A percentile compares a stretch with the other conserved stretches of the same genome.
Conservation (phyloP, 805 yeast species). For the Kockiozyma suomiensis region DNA sequence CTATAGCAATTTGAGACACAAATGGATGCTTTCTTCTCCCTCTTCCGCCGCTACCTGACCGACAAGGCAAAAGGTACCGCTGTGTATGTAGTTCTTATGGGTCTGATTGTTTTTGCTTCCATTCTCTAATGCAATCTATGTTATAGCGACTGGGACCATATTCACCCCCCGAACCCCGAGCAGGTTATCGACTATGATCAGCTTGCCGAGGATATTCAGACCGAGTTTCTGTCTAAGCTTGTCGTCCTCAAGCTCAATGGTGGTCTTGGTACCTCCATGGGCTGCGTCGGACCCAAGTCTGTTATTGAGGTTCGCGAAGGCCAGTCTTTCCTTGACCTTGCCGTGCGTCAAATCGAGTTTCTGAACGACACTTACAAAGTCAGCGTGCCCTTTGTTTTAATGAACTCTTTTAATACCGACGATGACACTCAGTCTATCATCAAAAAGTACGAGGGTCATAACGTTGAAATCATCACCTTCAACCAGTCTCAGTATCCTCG, state of each 20-base stretch:
- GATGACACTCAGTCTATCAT: constrained; percentile 92
- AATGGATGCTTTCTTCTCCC: constrained; percentile 91
- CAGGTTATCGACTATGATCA: constrained; percentile 82
- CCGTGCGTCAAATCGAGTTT: constrained; percentile 90
- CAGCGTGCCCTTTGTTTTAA: constrained; percentile 92
- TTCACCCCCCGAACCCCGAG: constrained; percentile 83
- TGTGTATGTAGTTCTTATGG: constrained; percentile 43
- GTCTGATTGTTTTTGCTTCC: not conserved
- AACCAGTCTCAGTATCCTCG: constrained; percentile 98
- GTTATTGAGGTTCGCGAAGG: constrained; percentile 99
- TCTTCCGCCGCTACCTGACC: constrained; percentile 87
- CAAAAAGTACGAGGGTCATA: constrained; percentile 95
- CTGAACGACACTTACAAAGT: constrained; percentile 86
- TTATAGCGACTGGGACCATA: constrained; percentile 81
- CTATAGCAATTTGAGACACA: constrained; percentile 75
- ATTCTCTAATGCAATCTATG: not conserved
- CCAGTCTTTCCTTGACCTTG: constrained; percentile 90
- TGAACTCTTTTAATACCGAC: constrained; percentile 99
- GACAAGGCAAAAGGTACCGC: constrained; percentile 86
- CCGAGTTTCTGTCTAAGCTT: constrained; percentile 68
- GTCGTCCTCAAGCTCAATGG: constrained; percentile 97
- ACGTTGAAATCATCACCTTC: constrained; percentile 91
- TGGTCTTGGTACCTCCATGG: constrained; percentile 99
- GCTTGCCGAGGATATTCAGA: constrained; percentile 44
- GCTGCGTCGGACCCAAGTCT: constrained; percentile 98